Evolutionary conservation across 1,139 yeast genomes (phyloP), one percentile per base, ranked within the genome.

Genomic region (Taphrina wiesneri): DNA sequence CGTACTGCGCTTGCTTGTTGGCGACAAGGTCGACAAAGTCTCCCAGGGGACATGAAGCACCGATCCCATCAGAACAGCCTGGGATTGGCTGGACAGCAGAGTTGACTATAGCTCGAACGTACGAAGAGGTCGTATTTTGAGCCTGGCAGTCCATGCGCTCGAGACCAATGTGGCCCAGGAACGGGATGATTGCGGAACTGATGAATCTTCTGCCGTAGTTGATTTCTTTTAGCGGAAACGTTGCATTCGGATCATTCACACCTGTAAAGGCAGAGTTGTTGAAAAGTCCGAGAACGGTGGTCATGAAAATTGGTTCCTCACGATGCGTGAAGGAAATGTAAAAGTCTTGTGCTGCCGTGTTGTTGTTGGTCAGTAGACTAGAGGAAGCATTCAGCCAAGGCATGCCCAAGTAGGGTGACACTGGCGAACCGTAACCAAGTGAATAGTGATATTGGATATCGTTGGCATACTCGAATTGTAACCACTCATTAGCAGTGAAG

Each of bases 321-420:
- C 56, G 41, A 19, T 52, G 56, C 41, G 56, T 52, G 45, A 52
- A 52, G 56, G 56, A 52, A 45, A 52, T 52, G 56, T 32, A 52
- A 52, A 52, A 52, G 56, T 52, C 56, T n/a, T 52, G 56, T 15
- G 28, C 7, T 4, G 41, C 28, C 2, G 56, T 32, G 45, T 52
- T 34, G 56, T 52, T 52, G 56, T 34, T 28, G 25, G 41, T 11
- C 56, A 52, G 34, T n/a, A 52, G 45, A 2, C 26, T 28, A 6
- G 56, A 19, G 28, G 56, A 52, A 28, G 56, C 56, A 52, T 30
- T 32, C 28, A 52, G 45, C 56, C 56, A 52, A 9, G 56, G 56
- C 56, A 52, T 52, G 28, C 56, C 56, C 41, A 52, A n/a, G 56
- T 25, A 25, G 9, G 56, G 56, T 17, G 56, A 52, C 6, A 52